Percentiles rank a stretch among this genome's conserved stretches.
These are phyloP conservation scores for Penicillium sp. DNA, from an alignment of 2,329 filamentous ascomycete genomes.

Conservation along the genomic window DNA sequence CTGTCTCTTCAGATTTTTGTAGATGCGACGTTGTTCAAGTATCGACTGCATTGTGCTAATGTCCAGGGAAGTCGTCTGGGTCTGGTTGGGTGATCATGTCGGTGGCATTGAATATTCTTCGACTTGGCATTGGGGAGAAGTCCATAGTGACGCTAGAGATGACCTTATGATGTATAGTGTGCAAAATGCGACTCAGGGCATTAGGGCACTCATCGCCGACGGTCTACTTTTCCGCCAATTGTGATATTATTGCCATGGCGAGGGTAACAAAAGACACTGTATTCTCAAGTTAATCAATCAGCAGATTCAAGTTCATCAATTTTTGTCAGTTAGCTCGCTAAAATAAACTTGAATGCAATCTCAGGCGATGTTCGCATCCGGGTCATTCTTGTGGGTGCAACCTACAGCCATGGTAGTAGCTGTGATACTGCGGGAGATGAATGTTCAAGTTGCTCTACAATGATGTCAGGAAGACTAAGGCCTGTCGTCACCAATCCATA, in stretches of 20 bases:
- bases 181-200: neutral
- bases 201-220: slow-evolving; percentile 7
- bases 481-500: slow-evolving; percentile 8
- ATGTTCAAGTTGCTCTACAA: slow-evolving; percentile 10
- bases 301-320: no score
- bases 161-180: slow-evolving; percentile 7
- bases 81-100: neutral
- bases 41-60: slow-evolving; percentile 20
- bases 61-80: neutral
- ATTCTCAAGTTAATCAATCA: no score
- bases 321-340: no score
- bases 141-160: slow-evolving; percentile 10
- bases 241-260: neutral
- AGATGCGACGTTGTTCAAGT: slow-evolving; percentile 16
- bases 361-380: neutral
- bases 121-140: no score
- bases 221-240: slow-evolving; percentile 16
- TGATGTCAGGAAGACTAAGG: slow-evolving; percentile 21
- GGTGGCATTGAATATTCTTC: no score
- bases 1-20: slow-evolving; percentile 25
- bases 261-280: neutral
- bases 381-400: no score
- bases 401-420: no score
- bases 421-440: no score
- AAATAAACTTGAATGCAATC: no score